These are phyloP conservation scores for Graphiopsis chlorocephala DNA, from an alignment of 2,329 filamentous ascomycete genomes.

Conservation along the genomic window DNA sequence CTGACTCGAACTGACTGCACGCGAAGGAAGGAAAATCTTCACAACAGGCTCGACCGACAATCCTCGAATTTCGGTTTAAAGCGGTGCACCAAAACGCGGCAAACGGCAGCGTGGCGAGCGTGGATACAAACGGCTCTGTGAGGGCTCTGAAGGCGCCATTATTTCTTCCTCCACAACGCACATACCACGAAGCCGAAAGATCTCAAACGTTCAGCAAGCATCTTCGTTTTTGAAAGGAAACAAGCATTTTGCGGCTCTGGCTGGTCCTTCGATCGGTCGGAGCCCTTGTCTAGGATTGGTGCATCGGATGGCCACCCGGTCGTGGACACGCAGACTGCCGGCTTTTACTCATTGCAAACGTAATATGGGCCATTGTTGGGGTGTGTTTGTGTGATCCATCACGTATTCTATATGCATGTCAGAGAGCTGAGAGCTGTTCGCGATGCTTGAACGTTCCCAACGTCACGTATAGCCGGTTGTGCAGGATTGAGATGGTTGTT, in stretches of 20 bases:
- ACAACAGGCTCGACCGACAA: background rate
- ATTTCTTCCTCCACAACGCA: background rate
- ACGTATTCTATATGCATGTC: background rate
- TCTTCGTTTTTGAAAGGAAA: background rate
- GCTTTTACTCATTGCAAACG: background rate
- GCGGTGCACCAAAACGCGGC: background rate
- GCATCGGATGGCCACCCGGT: background rate
- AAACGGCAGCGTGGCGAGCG: background rate
- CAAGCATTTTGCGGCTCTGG: slow-evolving; percentile 10
- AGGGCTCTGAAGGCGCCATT: background rate
- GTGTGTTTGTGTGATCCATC: background rate
- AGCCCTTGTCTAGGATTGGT: background rate
- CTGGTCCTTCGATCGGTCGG: slow-evolving; percentile 3
- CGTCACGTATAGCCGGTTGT: background rate
- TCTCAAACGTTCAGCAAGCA: background rate
- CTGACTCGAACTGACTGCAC: background rate
- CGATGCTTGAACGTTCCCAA: background rate
- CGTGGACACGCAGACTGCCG: slow-evolving; percentile 1
- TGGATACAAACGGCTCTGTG: background rate
- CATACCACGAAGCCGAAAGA: background rate
- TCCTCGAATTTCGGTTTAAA: background rate
- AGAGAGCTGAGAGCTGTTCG: background rate
- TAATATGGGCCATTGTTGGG: background rate
- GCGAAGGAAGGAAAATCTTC: background rate
- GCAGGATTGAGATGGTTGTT: background rate